A percentile compares a stretch with the other conserved stretches of the same genome.
phyloP scores from a whole-genome alignment of 352 stramenopile species.

The Aphanomyces cochlioides region DNA sequence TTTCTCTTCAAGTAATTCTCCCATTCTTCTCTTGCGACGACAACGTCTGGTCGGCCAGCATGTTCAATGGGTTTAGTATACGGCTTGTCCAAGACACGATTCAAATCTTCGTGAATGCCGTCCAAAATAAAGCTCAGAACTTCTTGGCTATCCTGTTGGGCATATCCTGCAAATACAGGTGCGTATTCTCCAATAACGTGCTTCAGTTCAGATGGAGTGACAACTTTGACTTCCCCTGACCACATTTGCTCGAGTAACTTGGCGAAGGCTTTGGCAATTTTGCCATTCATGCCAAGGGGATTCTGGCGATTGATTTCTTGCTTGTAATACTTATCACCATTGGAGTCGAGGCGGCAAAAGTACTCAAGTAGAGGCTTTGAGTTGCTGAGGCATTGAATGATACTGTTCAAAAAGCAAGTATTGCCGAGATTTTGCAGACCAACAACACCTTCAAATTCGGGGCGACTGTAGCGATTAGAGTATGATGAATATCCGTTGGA shows the following conservation, averaged over 20 bases:
- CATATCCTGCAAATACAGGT: slow-evolving; percentile 84
- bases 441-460: slow-evolving; percentile 59
- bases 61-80: slow-evolving; percentile 68
- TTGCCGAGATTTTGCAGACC: slow-evolving; percentile 73
- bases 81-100: slow-evolving; percentile 79
- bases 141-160: slow-evolving; percentile 91
- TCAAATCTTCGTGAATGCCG: slow-evolving; percentile 89
- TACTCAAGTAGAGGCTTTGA: slow-evolving; percentile 90
- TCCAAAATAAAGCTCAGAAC: slow-evolving; percentile 91
- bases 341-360: slow-evolving; percentile 84
- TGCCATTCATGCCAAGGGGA: slow-evolving; percentile 89
- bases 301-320: slow-evolving; percentile 94
- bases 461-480: slow-evolving; percentile 46
- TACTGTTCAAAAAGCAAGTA: slow-evolving; percentile 85
- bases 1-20: slow-evolving; percentile 86
- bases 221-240: slow-evolving; percentile 82
- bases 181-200: slow-evolving; percentile 80
- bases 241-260: slow-evolving; percentile 93
- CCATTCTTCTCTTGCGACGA: slow-evolving; percentile 77
- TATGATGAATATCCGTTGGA: slow-evolving; percentile 32
- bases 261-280: slow-evolving; percentile 92
- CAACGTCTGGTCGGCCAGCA: slow-evolving; percentile 59
- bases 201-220: slow-evolving; percentile 76
- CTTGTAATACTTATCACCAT: slow-evolving; percentile 40
- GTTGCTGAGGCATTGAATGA: slow-evolving; percentile 92